A percentile compares a stretch with the other conserved stretches of the same genome.
Conservation (phyloP, 108 stramenopile genomes). For the Chaetoceros tenuissimus region DNA sequence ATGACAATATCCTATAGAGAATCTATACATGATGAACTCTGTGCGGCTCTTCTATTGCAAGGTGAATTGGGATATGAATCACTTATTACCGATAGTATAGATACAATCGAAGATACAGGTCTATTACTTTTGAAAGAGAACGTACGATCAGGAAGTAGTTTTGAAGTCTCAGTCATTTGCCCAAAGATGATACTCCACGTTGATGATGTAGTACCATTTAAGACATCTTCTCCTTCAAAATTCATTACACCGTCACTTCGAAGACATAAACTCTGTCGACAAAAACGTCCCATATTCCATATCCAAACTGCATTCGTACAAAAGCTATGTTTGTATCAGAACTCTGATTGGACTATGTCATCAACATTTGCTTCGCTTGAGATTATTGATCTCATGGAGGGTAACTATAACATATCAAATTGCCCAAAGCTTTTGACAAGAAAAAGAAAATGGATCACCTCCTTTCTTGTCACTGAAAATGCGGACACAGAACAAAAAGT, state of each 20-base stretch:
- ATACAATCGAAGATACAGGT: background rate
- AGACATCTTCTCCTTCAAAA: background rate
- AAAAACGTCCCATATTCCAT: constrained; percentile 24
- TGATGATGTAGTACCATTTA: constrained; percentile 19
- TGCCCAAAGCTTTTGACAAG: background rate
- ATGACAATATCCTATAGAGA: constrained; percentile 10
- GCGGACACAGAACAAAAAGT: background rate
- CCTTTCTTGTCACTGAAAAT: background rate
- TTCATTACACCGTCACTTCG: background rate
- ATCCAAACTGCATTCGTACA: constrained; percentile 31
- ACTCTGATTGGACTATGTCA: constrained; percentile 34
- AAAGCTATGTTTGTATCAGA: constrained; percentile 23
- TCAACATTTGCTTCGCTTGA: constrained; percentile 23
- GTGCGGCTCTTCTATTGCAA: constrained; percentile 2
- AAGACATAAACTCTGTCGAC: background rate
- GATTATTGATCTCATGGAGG: constrained; percentile 22
- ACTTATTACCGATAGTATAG: background rate
- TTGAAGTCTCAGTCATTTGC: constrained; percentile 13
- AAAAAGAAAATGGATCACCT: background rate
- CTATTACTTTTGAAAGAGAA: constrained; percentile 1
- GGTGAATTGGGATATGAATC: background rate
- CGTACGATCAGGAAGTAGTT: background rate
- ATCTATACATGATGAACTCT: constrained; percentile 4
- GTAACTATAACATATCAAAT: background rate
- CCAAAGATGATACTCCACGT: constrained; percentile 35